Conservation (phyloP, 2,329 filamentous ascomycete species). For the Pestalotiopsis fici region DNA sequence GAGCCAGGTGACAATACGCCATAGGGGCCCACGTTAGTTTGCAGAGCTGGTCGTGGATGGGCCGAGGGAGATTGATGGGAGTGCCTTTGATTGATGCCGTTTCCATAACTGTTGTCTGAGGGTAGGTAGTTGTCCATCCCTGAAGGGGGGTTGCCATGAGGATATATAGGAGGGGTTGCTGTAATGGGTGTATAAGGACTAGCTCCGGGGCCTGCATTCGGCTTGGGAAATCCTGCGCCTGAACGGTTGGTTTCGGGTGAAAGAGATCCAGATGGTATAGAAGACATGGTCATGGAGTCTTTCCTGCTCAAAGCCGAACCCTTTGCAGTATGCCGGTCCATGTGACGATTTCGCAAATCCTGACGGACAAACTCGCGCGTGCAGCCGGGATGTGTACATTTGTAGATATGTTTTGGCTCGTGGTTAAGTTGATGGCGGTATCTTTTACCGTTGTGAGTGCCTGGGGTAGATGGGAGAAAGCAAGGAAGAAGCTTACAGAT, state of each 20-base stretch:
- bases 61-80: slow-evolving; percentile 42
- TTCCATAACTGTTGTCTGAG: slow-evolving; percentile 37
- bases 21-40: slow-evolving; percentile 49
- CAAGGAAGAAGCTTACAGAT: slow-evolving; percentile 65
- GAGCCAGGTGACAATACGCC: slow-evolving; percentile 55
- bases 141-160: slow-evolving; percentile 33
- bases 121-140: slow-evolving; percentile 45
- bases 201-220: slow-evolving; percentile 42
- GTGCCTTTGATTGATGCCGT: slow-evolving; percentile 29
- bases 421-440: slow-evolving; percentile 96
- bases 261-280: slow-evolving; percentile 39
- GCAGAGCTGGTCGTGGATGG: slow-evolving; percentile 46
- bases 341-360: slow-evolving; percentile 85
- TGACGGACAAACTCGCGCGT: slow-evolving; percentile 88
- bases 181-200: slow-evolving; percentile 50
- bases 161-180: slow-evolving; percentile 41
- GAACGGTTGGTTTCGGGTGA: slow-evolving; percentile 51
- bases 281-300: slow-evolving; percentile 63
- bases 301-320: slow-evolving; percentile 76
- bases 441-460: slow-evolving; percentile 38
- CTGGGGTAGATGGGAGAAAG: background rate
- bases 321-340: slow-evolving; percentile 78
- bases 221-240: slow-evolving; percentile 41
- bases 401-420: slow-evolving; percentile 91
- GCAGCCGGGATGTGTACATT: slow-evolving; percentile 90